Conservation (phyloP, 2,329 filamentous ascomycete genomes). For the Corniculantispora saksenae region DNA sequence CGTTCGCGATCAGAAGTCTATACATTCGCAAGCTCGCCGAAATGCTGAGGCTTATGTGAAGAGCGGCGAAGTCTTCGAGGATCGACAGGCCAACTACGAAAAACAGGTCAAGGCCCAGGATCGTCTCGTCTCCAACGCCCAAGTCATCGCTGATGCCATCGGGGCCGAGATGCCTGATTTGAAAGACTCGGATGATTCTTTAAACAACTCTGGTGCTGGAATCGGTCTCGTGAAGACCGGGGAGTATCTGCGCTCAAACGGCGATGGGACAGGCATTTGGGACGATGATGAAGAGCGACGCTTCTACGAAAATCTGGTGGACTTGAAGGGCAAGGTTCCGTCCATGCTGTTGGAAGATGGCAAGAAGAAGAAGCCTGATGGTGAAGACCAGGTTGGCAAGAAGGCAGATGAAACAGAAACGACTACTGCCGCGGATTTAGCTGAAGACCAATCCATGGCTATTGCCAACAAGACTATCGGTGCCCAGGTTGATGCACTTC, state of each 20-base stretch:
- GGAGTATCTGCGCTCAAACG: conserved; percentile 87
- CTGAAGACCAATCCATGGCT: conserved; percentile 84
- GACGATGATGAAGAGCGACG: conserved; percentile 97
- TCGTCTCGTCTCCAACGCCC: conserved; percentile 84
- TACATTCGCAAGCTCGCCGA: conserved; percentile 82
- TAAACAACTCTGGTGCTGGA: conserved; percentile 66
- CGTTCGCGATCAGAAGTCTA: conserved; percentile 85
- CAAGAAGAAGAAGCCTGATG: conserved; percentile 88
- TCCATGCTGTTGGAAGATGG: conserved; percentile 89
- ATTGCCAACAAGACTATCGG: conserved; percentile 98
- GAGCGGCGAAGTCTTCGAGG: conserved; percentile 96
- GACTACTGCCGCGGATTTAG: conserved; percentile 48
- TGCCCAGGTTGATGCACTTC: conserved; percentile 88
- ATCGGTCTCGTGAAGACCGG: conserved; percentile 94
- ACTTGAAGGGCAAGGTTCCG: conserved; percentile 93
- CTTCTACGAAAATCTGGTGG: conserved; percentile 96
- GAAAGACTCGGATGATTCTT: conserved; percentile 75
- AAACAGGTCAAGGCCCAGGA: conserved; percentile 92
- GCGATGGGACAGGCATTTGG: conserved; percentile 93
- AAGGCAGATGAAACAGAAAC: conserved; percentile 61
- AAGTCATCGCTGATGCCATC: conserved; percentile 84
- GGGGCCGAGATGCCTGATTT: conserved; percentile 92
- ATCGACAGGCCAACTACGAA: conserved; percentile 93
- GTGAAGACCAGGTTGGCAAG: conserved; percentile 80
- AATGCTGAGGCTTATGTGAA: conserved; percentile 99